Evolutionary conservation across 768 basidiomycete genomes (phyloP), one percentile per base, ranked within the genome.

Genomic region (Suillus decipiens): DNA sequence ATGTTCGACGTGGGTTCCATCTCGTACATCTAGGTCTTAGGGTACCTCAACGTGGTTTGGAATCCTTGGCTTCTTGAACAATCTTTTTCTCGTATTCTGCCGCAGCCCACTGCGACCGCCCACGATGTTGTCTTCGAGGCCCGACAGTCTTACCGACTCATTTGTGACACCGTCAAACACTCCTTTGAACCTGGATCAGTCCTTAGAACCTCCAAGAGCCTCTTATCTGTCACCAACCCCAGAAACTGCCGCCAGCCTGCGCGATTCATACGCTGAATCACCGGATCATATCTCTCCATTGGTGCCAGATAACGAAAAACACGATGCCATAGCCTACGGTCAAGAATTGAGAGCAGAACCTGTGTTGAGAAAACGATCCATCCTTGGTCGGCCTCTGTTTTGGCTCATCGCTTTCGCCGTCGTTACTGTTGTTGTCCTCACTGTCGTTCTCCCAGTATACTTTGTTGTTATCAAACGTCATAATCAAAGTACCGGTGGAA

Each of bases 371-470:
- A 76, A 54, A 50, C 73, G 64, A 59, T 55, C 67, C n/a, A 33
- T 68, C 53, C 7, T 70, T 51, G 22, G 34, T 36, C 67, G 75
- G 2, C 74, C 61, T 41, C 28, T 70, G 45, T 69, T 73, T 43
- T 77, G 74, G 73, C 31, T 75, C 17, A 61, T 76, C 47, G 70
- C 67, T 37, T 63, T 80, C 37, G 22, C 61, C 17, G 58, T 78
- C 33, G 71, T 79, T 33, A 28, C 24, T 12, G 3, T 41, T 4
- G 65, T 78, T 43, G 66, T 77, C 33, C 69, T 74, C 15, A 78
- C 78, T 36, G 75, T 84, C 54, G 72, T 81, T 14, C 68, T 86
- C 8, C 84, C 80, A 0, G 75, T 82, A 59, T 75, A 76, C 57
- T 72, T 76, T 55, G 31, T 75, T 11, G 69, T 70, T 22, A 67